Base-by-base conservation (phyloP, 2,329 filamentous ascomycete species). In the Drechslerella dactyloides region DNA sequence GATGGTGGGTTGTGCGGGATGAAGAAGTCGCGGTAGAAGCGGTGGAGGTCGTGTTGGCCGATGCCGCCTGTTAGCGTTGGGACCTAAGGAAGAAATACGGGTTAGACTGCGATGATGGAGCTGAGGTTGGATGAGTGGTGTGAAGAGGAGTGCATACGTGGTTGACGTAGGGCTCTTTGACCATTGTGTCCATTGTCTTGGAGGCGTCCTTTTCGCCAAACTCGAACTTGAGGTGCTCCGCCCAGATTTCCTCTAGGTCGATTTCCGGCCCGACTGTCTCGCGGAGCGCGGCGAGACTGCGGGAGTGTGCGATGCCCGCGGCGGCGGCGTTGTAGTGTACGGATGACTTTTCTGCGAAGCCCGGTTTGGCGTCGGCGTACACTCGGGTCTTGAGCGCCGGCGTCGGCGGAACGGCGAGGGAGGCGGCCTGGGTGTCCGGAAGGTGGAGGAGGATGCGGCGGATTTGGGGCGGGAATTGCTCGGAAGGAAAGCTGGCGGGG, bases 101-200 rank as follows among this genome's bases (percentile, higher is more conserved):
- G 27, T 33, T 33, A 33, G 27, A 33, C 19, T 24, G 27, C 4
- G 27, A 3, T 50, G 6, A 24, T 6, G 1, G 8, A 35, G 19
- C 11, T 15, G 33, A 37, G 13, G 33, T 6, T 37, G 33, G 6
- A 37, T 37, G 33, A 13, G 33, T 37, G 21, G 11, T 54, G 8
- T 1, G 23, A 64, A 5, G 35, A 23, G n/a, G 2, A 42, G 35
- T 42, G n/a, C 11, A 13, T 42, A 70, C 66, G 42, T 70, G 88
- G 77, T 92, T 92, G 0, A 93, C 89, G 76, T 92, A 91, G 1
- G 89, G 90, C 78, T 91, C 86, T 53, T 87, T 83, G 1, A 91
- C 89, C 89, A 93, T 92, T 0, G 89, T 92, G n/a, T 82, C 83
- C 89, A 93, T 92, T 0, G 89, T 93, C 74, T 86, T 85, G 73